Percentiles rank a stretch among this genome's conserved stretches.
Conservation (phyloP, 306 rosid genomes). For the Cucurbita pepo region DNA sequence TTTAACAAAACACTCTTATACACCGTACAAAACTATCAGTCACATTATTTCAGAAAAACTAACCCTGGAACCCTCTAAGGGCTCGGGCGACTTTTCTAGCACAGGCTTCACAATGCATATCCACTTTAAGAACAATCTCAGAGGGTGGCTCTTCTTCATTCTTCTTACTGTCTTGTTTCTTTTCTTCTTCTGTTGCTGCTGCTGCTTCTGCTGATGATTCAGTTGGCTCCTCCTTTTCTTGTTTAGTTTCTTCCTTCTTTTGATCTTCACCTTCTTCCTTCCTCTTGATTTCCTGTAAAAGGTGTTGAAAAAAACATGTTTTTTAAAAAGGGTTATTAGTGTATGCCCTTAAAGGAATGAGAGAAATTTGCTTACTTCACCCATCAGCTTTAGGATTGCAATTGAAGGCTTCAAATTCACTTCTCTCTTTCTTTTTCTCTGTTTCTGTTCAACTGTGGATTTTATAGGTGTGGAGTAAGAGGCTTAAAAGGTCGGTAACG, state of each 20-base stretch:
- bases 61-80: slow-evolving; percentile 83
- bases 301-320: not conserved
- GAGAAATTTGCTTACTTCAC: slow-evolving; percentile 44
- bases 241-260: slow-evolving; percentile 10
- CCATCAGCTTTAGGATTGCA: slow-evolving; percentile 25
- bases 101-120: slow-evolving; percentile 97
- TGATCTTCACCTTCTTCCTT: slow-evolving; percentile 17
- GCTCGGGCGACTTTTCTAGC: slow-evolving; percentile 83
- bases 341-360: not conserved
- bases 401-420: not conserved
- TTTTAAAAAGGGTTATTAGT: not conserved
- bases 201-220: not conserved
- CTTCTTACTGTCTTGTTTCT: slow-evolving; percentile 14
- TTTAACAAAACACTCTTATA: not conserved
- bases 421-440: not conserved
- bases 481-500: slow-evolving; percentile 19
- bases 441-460: not conserved
- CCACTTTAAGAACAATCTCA: slow-evolving; percentile 76
- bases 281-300: slow-evolving; percentile 19
- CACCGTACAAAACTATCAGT: not conserved
- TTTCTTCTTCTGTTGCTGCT: not conserved
- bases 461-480: not conserved
- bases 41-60: not conserved
- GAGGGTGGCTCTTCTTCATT: slow-evolving; percentile 34
- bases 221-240: not conserved